These are phyloP conservation scores for Lactarius quietus DNA, from an alignment of 768 basidiomycete genomes.

Conservation along the genomic window DNA sequence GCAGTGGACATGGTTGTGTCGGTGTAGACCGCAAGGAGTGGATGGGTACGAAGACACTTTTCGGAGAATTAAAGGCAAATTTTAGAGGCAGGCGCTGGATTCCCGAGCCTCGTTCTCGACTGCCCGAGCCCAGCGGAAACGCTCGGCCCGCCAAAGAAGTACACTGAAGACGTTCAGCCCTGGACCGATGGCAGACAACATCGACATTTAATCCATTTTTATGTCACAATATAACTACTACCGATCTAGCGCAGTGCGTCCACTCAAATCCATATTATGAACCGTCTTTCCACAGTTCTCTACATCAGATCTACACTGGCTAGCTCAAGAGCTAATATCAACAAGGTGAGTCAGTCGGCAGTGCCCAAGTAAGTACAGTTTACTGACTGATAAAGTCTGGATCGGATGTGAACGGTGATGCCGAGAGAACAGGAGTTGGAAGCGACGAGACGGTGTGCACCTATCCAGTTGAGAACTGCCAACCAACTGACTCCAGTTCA, in stretches of 20 bases:
- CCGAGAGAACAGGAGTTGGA: not conserved
- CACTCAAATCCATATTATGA: slow-evolving; percentile 7
- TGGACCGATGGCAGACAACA: slow-evolving; percentile 1
- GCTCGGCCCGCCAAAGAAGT: slow-evolving; percentile 11
- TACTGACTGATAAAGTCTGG: not conserved
- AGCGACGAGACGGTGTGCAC: not conserved
- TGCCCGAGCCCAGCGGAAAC: slow-evolving; percentile 6
- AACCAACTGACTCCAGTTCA: not conserved
- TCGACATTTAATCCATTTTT: slow-evolving; percentile 3
- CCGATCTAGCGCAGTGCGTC: not conserved
- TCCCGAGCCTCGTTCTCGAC: slow-evolving; percentile 1
- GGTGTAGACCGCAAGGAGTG: not conserved
- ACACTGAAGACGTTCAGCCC: not conserved
- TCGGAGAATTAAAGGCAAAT: slow-evolving; percentile 7
- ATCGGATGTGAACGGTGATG: not conserved
- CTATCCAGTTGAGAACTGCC: not conserved
- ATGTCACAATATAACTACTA: not conserved
- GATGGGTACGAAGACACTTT: not conserved
- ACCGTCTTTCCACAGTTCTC: slow-evolving; percentile 17
- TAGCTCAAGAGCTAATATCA: slow-evolving; percentile 1
- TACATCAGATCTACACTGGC: slow-evolving; percentile 22
- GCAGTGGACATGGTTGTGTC: slow-evolving; percentile 26
- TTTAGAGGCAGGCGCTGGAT: slow-evolving; percentile 1
- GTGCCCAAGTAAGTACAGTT: not conserved
- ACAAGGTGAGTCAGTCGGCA: slow-evolving; percentile 1